These are phyloP conservation scores for Gossypium rotundifolium DNA, from an alignment of 345 rosid genomes.

Conservation along the genomic window DNA sequence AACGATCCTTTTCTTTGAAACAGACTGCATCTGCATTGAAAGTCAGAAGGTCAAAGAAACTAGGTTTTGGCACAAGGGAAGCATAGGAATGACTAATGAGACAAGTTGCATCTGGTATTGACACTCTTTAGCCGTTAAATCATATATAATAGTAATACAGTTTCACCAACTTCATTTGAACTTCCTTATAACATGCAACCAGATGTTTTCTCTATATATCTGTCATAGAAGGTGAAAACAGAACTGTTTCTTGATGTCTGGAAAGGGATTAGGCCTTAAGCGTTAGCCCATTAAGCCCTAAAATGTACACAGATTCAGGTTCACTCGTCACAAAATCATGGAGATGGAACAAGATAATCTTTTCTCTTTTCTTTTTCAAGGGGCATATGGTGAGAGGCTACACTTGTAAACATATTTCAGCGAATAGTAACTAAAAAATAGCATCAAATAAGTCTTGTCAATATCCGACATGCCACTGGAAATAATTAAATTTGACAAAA, in stretches of 20 bases:
- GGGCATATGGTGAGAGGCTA: background rate
- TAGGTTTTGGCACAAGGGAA: background rate
- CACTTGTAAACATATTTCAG: background rate
- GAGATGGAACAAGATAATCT: background rate
- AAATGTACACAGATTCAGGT: background rate
- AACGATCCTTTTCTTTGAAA: constrained; percentile 43
- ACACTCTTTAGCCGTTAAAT: background rate
- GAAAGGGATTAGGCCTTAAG: too few relatives aligned
- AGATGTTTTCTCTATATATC: background rate
- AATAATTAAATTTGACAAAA: background rate
- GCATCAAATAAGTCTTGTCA: background rate
- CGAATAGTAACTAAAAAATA: background rate
- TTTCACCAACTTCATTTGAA: background rate
- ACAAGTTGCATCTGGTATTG: background rate
- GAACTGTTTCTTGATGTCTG: background rate
- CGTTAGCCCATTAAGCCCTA: background rate
- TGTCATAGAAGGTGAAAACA: background rate
- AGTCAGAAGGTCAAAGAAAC: constrained; percentile 8
- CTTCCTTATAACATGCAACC: background rate
- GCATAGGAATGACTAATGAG: background rate
- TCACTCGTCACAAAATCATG: background rate
- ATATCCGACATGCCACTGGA: background rate
- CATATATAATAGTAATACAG: background rate
- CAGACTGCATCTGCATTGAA: constrained; percentile 33
- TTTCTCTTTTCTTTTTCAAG: background rate